Percentiles rank a stretch among this genome's conserved stretches.
Conservation (phyloP, 2,329 filamentous ascomycete species). For the Botrytis fabae region DNA sequence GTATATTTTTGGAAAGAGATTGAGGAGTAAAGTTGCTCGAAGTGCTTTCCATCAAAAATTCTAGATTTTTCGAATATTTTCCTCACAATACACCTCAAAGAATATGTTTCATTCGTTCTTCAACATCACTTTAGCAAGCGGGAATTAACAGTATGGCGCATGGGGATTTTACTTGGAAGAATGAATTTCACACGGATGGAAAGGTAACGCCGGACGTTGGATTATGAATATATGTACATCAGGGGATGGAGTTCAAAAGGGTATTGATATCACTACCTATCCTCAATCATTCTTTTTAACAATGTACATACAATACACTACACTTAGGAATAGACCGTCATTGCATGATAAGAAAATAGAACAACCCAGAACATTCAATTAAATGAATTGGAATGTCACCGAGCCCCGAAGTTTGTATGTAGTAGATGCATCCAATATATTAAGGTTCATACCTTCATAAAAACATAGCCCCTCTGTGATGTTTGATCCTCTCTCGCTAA, state of each 20-base stretch:
- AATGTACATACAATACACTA: neutral
- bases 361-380: neutral
- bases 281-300: neutral
- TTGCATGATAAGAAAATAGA: neutral
- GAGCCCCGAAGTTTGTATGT: neutral
- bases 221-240: neutral
- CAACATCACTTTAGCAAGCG: neutral
- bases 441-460: neutral
- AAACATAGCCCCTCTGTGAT: neutral
- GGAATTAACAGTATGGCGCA: slow-evolving; percentile 1
- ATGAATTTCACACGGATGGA: neutral
- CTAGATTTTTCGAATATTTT: slow-evolving; percentile 13
- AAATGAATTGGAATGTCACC: neutral
- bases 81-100: neutral
- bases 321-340: neutral
- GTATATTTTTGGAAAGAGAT: slow-evolving; percentile 40
- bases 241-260: neutral
- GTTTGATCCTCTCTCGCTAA: neutral
- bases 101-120: neutral
- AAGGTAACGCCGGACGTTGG: too few relatives aligned
- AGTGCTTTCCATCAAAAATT: slow-evolving; percentile 30
- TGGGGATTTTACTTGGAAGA: neutral
- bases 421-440: neutral
- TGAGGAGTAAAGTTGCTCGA: slow-evolving; percentile 38
- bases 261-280: neutral